Conservation (phyloP, 768 basidiomycete genomes). For the Lyophyllum decastes region DNA sequence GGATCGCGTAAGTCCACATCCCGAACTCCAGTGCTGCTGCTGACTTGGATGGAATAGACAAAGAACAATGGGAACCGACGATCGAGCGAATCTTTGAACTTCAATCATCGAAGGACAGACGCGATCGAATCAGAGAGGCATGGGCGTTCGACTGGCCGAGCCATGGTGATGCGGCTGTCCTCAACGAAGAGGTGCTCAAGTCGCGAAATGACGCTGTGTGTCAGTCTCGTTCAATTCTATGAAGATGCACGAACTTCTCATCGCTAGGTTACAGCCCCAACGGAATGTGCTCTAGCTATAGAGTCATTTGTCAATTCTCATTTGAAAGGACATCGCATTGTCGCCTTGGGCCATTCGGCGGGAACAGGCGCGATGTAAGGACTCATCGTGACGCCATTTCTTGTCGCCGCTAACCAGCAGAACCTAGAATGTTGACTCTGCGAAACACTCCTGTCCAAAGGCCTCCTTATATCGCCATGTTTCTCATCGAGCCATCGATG, state of each 20-base stretch:
- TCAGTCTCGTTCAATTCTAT: constrained; percentile 7
- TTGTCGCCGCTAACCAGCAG: neutral
- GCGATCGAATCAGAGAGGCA: constrained; percentile 34
- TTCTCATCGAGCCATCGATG: constrained; percentile 35
- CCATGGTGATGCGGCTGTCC: constrained; percentile 36
- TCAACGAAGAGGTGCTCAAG: constrained; percentile 29
- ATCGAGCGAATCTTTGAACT: constrained; percentile 28
- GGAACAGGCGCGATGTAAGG: constrained; percentile 30
- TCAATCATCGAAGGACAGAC: constrained; percentile 18
- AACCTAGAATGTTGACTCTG: constrained; percentile 19
- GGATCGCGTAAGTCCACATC: constrained; percentile 15
- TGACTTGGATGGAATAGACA: constrained; percentile 24
- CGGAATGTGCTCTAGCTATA: constrained; percentile 24
- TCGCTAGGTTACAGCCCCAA: constrained; percentile 15
- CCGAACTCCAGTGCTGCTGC: neutral
- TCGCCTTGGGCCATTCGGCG: constrained; percentile 35
- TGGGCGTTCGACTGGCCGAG: constrained; percentile 43
- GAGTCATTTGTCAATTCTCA: constrained; percentile 15
- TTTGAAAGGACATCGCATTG: constrained; percentile 23
- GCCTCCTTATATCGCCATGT: constrained; percentile 23
- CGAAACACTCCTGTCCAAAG: constrained; percentile 9
- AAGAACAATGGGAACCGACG: constrained; percentile 40
- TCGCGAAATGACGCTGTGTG: constrained; percentile 24
- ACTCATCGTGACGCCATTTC: neutral
- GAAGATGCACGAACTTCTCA: neutral